phyloP scores from a whole-genome alignment of 2,329 filamentous ascomycete species.

The Ophiostoma novo-ulmi region DNA sequence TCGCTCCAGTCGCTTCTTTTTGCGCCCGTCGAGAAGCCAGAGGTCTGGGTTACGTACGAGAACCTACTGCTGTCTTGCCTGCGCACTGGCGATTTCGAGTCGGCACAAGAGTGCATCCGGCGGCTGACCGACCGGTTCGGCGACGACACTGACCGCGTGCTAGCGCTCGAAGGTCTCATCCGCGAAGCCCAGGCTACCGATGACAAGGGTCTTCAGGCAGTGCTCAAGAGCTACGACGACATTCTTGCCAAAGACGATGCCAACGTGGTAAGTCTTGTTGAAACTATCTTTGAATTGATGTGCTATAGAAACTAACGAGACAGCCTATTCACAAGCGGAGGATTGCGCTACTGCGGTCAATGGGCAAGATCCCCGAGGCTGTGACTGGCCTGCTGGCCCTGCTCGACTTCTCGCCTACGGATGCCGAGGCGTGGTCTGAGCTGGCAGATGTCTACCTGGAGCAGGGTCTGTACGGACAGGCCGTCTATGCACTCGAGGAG shows the following conservation, averaged over 20 bases:
- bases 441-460: conserved; percentile 78
- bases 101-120: conserved; percentile 70
- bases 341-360: conserved; percentile 69
- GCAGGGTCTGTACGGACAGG: conserved; percentile 74
- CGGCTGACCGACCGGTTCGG: conserved; percentile 77
- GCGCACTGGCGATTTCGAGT: conserved; percentile 73
- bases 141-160: conserved; percentile 73
- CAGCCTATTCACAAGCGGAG: conserved; percentile 81
- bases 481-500: conserved; percentile 85
- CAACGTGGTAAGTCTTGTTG: conserved; percentile 51
- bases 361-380: conserved; percentile 66
- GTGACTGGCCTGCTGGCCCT: conserved; percentile 68
- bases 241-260: conserved; percentile 68
- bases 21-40: conserved; percentile 61
- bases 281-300: not conserved
- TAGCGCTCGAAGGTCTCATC: conserved; percentile 75
- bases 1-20: conserved; percentile 48
- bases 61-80: conserved; percentile 81
- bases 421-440: conserved; percentile 91
- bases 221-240: conserved; percentile 73
- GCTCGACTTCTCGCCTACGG: conserved; percentile 78
- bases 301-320: conserved; percentile 20
- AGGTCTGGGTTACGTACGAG: conserved; percentile 81
- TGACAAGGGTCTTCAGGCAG: conserved; percentile 57
- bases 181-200: conserved; percentile 74